Conservation (phyloP, 2,329 filamentous ascomycete genomes). For the Dactylellina parvicollis region DNA sequence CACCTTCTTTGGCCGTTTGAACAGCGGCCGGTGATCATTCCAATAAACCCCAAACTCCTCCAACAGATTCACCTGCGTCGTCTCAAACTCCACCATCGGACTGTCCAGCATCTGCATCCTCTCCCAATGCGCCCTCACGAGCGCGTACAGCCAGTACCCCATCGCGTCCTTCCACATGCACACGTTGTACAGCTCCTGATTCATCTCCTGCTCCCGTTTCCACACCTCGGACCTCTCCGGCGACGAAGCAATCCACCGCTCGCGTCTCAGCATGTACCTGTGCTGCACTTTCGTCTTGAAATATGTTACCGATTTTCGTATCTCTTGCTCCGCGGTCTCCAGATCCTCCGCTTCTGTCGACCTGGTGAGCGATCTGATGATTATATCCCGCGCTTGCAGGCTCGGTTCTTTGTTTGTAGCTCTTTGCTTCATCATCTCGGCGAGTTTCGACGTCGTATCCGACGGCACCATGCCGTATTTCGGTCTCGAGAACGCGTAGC, state of each 20-base stretch:
- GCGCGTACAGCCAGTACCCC: conserved; percentile 45
- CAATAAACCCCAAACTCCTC: conserved; percentile 49
- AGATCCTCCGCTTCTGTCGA: conserved; percentile 29
- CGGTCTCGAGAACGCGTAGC: conserved; percentile 41
- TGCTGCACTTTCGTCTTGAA: conserved; percentile 31
- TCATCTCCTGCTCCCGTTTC: conserved; percentile 31
- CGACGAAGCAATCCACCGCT: conserved; percentile 23
- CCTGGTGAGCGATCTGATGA: conserved; percentile 38
- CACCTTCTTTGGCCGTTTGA: conserved; percentile 22
- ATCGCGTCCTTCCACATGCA: conserved; percentile 53
- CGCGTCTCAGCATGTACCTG: conserved; percentile 28
- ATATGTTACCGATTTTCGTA: conserved; percentile 30
- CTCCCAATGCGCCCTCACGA: conserved; percentile 42
- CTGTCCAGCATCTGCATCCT: not conserved
- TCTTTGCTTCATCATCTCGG: conserved; percentile 33
- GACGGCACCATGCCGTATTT: conserved; percentile 36
- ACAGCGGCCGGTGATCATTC: conserved; percentile 33
- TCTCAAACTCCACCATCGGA: conserved; percentile 41
- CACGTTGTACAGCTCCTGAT: conserved; percentile 33
- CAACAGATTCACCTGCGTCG: conserved; percentile 35
- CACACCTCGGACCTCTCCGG: conserved; percentile 20
- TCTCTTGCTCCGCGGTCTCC: conserved; percentile 31
- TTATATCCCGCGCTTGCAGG: conserved; percentile 44
- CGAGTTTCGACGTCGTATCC: conserved; percentile 19
- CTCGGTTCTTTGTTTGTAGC: conserved; percentile 19